A percentile compares a stretch with the other conserved stretches of the same genome.
Conservation (phyloP, 768 basidiomycete genomes). For the Tricholoma terreum region DNA sequence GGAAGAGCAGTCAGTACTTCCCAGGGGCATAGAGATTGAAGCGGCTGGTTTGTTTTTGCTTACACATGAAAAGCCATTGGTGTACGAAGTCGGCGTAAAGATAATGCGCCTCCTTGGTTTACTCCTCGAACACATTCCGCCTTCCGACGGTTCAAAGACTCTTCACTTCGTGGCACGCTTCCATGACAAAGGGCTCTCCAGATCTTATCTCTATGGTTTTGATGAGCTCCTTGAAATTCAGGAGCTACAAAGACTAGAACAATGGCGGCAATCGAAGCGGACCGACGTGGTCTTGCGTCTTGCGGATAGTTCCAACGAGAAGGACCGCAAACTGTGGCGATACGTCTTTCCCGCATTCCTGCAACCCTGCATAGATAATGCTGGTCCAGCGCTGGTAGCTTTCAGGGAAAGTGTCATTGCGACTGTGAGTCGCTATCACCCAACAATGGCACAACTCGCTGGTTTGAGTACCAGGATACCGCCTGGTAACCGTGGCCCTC, state of each 20-base stretch:
- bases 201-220: conserved; percentile 53
- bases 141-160: conserved; percentile 23
- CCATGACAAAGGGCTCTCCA: conserved; percentile 45
- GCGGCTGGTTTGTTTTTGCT: conserved; percentile 75
- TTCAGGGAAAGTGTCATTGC: conserved; percentile 69
- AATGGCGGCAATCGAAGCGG: conserved; percentile 60
- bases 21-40: conserved; percentile 60
- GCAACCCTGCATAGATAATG: conserved; percentile 47
- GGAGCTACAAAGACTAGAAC: conserved; percentile 58
- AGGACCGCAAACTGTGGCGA: conserved; percentile 73
- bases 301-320: conserved; percentile 65
- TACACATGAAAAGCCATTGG: conserved; percentile 47
- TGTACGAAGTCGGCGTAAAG: conserved; percentile 61
- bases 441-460: conserved; percentile 67
- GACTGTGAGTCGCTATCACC: conserved; percentile 67
- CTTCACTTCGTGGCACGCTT: conserved; percentile 51
- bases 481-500: conserved; percentile 38
- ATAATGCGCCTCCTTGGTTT: conserved; percentile 56
- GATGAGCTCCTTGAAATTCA: conserved; percentile 64
- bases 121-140: conserved; percentile 43
- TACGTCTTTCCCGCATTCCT: conserved; percentile 68
- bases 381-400: conserved; percentile 40
- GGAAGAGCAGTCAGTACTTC: conserved; percentile 39
- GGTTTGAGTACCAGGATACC: conserved; percentile 62
- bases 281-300: conserved; percentile 61